phyloP scores from a whole-genome alignment of 2,329 filamentous ascomycete species.

The Aspergillus quadrilineatus region DNA sequence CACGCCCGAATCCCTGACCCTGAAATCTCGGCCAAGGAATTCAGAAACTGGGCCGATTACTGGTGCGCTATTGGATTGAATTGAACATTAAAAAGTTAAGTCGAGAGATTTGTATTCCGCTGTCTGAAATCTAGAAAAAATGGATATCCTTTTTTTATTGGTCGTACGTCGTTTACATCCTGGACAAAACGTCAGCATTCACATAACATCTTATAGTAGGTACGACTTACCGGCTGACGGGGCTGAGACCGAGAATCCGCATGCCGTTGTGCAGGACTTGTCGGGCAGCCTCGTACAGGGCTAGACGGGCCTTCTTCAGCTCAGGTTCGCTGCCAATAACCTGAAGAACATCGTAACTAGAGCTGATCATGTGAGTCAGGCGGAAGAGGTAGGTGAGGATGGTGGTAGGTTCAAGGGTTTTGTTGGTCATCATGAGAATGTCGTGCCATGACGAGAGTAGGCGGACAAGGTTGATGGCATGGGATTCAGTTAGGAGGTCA shows the following conservation, averaged over 20 bases:
- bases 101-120: constrained; percentile 9
- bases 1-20: background rate
- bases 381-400: constrained; percentile 68
- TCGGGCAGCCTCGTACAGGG: constrained; percentile 61
- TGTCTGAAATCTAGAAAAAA: background rate
- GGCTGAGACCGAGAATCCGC: constrained; percentile 63
- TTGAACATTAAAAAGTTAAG: background rate
- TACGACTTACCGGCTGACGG: constrained; percentile 55
- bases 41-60: background rate
- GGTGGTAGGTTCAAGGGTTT: constrained; percentile 65
- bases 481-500: constrained; percentile 59
- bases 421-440: constrained; percentile 61
- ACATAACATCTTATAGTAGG: background rate
- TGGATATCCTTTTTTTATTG: constrained; percentile 6
- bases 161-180: constrained; percentile 27
- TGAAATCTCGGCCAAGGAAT: background rate
- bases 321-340: constrained; percentile 61
- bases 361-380: constrained; percentile 62
- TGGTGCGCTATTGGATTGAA: background rate
- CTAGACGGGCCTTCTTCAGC: constrained; percentile 59
- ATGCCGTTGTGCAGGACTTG: constrained; percentile 67
- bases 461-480: constrained; percentile 62
- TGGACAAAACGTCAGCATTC: constrained; percentile 18
- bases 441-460: constrained; percentile 65
- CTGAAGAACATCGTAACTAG: constrained; percentile 62